Evolutionary conservation across 1,139 yeast species (phyloP), one percentile per base, ranked within the genome.

Genomic region (Suhomyces coccinellae): DNA sequence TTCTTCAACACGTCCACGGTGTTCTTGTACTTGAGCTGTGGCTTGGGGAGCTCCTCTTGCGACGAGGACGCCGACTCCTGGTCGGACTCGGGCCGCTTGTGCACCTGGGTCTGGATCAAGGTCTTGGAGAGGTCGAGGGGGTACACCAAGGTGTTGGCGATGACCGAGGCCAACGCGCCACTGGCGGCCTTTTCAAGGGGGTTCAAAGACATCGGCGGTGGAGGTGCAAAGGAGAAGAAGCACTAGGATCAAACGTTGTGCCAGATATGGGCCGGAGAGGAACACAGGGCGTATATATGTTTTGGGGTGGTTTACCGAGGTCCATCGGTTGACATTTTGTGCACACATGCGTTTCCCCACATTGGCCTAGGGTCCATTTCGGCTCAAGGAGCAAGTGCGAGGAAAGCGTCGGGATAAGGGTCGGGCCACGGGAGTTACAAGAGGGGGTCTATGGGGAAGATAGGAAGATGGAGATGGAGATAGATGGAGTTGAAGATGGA

Each of bases 111-210:
- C 61, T 86, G 95, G 41, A 86, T 78, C 44, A 87, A 73, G 0
- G 91, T 85, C 60, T 86, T 86, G 50, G 85, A 76, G 48, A 86
- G 69, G 59, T 85, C 93, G 44, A 87, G 66, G 0, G 95, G 95
- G 56, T 84, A 87, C 2, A 85, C 88, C 37, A 83, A 71, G n/a
- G 89, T 73, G 63, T 86, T 88, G 36, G 96, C 96, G 46, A 87
- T 65, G 36, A 84, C 86, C 4, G 96, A 88, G 7, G 96, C 95
- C 46, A 85, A 75, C 0, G 96, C 90, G 1, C 96, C 96, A 41
- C 89, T 84, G 15, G 87, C 77, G 0, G 96, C 96, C 61, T 84
- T 83, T 52, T 88, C 95, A 32, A 80, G 57, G 24, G 83, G 82
- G 5, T 81, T 53, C 51, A 74, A 75, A 10, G 77, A 63, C 78